Percentiles rank a stretch among this genome's conserved stretches.
phyloP scores from a whole-genome alignment of 2,329 filamentous ascomycete species.

The Dactylellina cionopaga region DNA sequence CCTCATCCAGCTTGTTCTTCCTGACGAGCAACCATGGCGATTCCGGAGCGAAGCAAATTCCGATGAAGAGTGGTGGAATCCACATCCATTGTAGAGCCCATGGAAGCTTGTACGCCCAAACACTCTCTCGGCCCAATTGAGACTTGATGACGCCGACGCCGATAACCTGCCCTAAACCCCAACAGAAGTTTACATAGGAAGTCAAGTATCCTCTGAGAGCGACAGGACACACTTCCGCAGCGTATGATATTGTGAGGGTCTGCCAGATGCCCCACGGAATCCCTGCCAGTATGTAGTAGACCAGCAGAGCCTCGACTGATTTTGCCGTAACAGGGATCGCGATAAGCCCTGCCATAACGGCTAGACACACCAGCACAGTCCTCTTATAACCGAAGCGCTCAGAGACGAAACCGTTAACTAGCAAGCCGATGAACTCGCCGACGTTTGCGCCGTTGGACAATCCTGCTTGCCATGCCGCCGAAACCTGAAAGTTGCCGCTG shows the following conservation, averaged over 20 bases:
- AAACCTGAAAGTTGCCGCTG: constrained; percentile 37
- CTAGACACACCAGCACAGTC: constrained; percentile 64
- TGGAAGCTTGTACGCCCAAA: constrained; percentile 76
- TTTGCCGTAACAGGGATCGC: constrained; percentile 66
- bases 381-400: constrained; percentile 67
- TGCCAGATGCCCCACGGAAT: constrained; percentile 67
- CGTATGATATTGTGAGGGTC: constrained; percentile 61
- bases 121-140: constrained; percentile 72
- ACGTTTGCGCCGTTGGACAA: constrained; percentile 60
- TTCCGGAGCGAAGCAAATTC: constrained; percentile 75
- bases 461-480: constrained; percentile 45
- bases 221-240: constrained; percentile 73
- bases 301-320: constrained; percentile 64
- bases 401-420: constrained; percentile 66
- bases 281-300: constrained; percentile 66
- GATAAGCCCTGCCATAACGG: constrained; percentile 64
- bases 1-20: constrained; percentile 71
- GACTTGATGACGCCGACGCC: constrained; percentile 77
- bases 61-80: constrained; percentile 73
- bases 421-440: constrained; percentile 65
- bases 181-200: constrained; percentile 80
- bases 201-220: constrained; percentile 76
- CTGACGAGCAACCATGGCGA: constrained; percentile 80
- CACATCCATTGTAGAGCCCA: constrained; percentile 82
- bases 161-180: constrained; percentile 77